Evolutionary conservation across 768 basidiomycete species (phyloP).

Genomic region (Mycena latifolia): DNA sequence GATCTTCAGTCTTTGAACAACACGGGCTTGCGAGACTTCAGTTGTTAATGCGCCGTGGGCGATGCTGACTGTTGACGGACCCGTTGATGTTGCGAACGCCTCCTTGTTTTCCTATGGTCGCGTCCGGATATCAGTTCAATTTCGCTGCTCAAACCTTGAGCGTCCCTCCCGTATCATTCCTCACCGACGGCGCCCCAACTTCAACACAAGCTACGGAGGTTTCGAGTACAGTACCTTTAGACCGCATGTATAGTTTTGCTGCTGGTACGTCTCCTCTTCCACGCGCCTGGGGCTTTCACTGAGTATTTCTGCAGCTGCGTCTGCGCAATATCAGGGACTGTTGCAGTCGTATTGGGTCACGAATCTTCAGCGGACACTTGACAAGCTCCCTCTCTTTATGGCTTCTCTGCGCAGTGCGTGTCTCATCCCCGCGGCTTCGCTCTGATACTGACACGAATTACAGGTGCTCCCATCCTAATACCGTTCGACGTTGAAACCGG

Average conservation of each 20-base stretch:
- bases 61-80: slow-evolving; percentile 55
- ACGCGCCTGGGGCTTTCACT: slow-evolving; percentile 1
- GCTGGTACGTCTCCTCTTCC: slow-evolving; percentile 55
- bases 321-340: slow-evolving; percentile 62
- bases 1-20: slow-evolving; percentile 49
- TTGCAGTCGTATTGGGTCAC: slow-evolving; percentile 67
- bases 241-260: slow-evolving; percentile 73
- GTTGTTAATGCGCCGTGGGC: slow-evolving; percentile 64
- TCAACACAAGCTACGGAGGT: slow-evolving; percentile 59
- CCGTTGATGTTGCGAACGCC: slow-evolving; percentile 43
- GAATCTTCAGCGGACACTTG: slow-evolving; percentile 58
- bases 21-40: slow-evolving; percentile 56
- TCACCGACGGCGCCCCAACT: slow-evolving; percentile 58
- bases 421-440: slow-evolving; percentile 60
- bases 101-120: slow-evolving; percentile 54
- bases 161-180: slow-evolving; percentile 59
- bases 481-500: slow-evolving; percentile 41
- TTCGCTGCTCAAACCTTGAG: slow-evolving; percentile 68
- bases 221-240: slow-evolving; percentile 55
- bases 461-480: slow-evolving; percentile 34
- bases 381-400: slow-evolving; percentile 61
- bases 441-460: slow-evolving; percentile 4
- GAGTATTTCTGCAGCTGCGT: slow-evolving; percentile 59
- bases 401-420: slow-evolving; percentile 50
- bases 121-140: slow-evolving; percentile 68